Base-by-base conservation (phyloP, 2,329 filamentous ascomycete species). In the Alternaria sp. region DNA sequence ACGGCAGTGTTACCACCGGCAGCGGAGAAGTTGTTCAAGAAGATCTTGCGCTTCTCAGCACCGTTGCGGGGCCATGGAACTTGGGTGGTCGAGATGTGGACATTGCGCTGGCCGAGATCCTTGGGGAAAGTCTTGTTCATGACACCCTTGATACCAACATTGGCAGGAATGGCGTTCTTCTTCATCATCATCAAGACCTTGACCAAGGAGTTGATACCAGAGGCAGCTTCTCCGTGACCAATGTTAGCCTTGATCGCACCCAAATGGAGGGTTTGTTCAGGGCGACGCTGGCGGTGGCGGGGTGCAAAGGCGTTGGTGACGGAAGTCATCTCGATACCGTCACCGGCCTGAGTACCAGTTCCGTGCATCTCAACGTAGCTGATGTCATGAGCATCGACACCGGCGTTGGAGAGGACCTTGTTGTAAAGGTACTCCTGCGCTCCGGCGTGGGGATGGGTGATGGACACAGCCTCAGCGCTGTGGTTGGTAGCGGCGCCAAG, bases 301-400 rank as follows among this genome's bases (percentile, higher is more conserved):
- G 87, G 85, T 47, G 87, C 88, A 69, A 90, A 91, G 20, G 87
- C 83, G 53, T 87, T 84, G 21, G 89, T 88, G 53, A 96, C 91
- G 0, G 90, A 93, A 1, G 88, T 84, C 90, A 95, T 94, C 78
- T 97, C 94, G 5, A 89, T 91, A 8, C 89, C 89, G 74, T 97
- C 93, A 64, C 92, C 93, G 30, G 91, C 92, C 78, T 96, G 92
- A 0, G 92, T 97, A 30, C 93, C 93, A 3, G 93, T 97, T 14
- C 92, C 93, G 78, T 97, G 93, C 89, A 96, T 93, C 80, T 96
- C 93, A 9, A 97, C 89, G 73, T 95, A 96, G 78, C 89, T 89
- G 53, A 97, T 86, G 66, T 94, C 91, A 55, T 89, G 86, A 2
- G 92, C 90, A 72, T 94, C 89, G 21, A 96, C 86, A 62, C 90